Base-by-base conservation (phyloP, 257 asterid species). In the Dorcoceras hygrometricum region DNA sequence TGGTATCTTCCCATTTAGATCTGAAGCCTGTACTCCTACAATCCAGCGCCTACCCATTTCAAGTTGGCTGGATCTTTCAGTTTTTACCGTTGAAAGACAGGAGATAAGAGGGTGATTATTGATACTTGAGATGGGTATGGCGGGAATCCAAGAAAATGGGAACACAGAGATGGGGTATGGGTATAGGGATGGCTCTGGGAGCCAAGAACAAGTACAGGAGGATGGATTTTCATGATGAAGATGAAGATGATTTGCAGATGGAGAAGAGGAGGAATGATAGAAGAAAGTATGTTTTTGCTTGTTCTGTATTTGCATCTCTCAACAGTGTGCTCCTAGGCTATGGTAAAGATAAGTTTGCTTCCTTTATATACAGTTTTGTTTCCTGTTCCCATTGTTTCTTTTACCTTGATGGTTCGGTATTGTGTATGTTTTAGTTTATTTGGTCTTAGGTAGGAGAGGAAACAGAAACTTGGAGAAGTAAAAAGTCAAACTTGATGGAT, bases 271-370 rank as follows among this genome's bases (percentile, higher is more conserved):
- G 73, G 65, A 84, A 63, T 46, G 83, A 71, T 25, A 86, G 95
- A 0, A 75, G 87, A 77, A 93, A 83, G 69, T 93, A 84, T 74
- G 97, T 92, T 23, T 76, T 81, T 76, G 97, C 97, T 75, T 92
- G 98, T 59, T 95, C 98, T 76, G 90, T 90, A 63, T 93, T 93
- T 72, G 98, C 98, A 34, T 93, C 97, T 63, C 95, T 93, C 58
- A 93, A 89, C 73, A 86, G 81, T 73, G 97, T 87, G 58, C 97
- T 93, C 59, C 95, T 93, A 72, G 98, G 98, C 34, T 93, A 93
- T 73, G 98, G 98, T 84, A 82, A 73, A 29, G 3, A 50, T 8
- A 31, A 23, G 1, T 24, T 71, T 25, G 19, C 3, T 46, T 46
- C 32, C 2, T 66, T 25, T 36, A 28, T 46, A 20, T 59, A 56